phyloP scores from a whole-genome alignment of 306 rosid genomes.

The Mimosa bimucronata region DNA sequence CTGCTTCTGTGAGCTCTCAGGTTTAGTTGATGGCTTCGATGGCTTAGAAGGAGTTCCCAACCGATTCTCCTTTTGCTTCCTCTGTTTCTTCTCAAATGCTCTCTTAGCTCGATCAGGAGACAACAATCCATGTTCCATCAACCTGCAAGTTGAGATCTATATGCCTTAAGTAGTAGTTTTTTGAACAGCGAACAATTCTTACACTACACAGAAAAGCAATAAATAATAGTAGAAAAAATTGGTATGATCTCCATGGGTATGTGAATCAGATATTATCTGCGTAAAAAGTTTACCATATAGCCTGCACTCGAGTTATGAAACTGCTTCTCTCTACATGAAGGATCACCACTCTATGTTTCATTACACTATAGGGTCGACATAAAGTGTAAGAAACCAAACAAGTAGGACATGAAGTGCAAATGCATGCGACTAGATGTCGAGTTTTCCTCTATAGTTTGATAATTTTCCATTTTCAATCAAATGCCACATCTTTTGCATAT shows the following conservation, averaged over 20 bases:
- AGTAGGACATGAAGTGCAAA: not conserved
- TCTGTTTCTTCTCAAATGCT: conserved; percentile 84
- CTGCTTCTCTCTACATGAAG: not conserved
- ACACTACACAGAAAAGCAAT: conserved; percentile 24
- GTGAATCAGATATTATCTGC: not conserved
- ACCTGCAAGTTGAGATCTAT: conserved; percentile 56
- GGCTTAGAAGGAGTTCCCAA: conserved; percentile 77
- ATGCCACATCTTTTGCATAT: not conserved
- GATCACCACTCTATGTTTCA: not conserved
- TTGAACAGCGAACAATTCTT: conserved; percentile 1
- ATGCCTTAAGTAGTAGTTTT: conserved; percentile 11
- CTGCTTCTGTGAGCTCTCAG: conserved; percentile 69
- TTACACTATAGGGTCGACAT: not conserved
- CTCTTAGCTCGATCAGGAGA: conserved; percentile 77
- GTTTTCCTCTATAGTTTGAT: not conserved
- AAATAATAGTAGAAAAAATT: not conserved
- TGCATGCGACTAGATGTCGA: not conserved
- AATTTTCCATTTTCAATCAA: not conserved
- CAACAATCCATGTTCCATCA: conserved; percentile 95
- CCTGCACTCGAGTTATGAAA: not conserved
- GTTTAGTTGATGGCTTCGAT: conserved; percentile 53
- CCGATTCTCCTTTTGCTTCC: conserved; percentile 81
- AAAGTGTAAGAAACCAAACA: not conserved
- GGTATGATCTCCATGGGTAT: not conserved
- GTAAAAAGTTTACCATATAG: not conserved